These are phyloP conservation scores for Pharus latifolius DNA, from an alignment of 176 grass and related monocot species.

Conservation along the genomic window DNA sequence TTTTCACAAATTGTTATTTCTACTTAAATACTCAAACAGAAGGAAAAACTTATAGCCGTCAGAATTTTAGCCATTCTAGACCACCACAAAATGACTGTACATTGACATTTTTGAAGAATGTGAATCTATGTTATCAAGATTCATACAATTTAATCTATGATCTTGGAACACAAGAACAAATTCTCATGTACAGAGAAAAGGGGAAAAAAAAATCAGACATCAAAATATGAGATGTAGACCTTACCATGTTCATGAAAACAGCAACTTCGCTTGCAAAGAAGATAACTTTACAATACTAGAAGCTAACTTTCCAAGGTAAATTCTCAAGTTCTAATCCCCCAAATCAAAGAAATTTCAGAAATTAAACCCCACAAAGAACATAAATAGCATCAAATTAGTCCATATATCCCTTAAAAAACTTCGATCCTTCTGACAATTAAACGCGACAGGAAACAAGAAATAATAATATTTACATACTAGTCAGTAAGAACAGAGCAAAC, in stretches of 20 bases:
- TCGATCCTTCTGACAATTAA: slow-evolving; percentile 2
- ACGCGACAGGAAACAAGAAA: slow-evolving; percentile 13
- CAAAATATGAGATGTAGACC: too few relatives aligned
- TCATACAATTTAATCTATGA: background rate
- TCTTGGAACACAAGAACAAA: too few relatives aligned
- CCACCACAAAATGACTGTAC: background rate
- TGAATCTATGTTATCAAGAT: background rate
- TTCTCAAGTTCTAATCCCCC: too few relatives aligned
- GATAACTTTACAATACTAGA: background rate
- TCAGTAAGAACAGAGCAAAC: slow-evolving; percentile 18
- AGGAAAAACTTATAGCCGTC: too few relatives aligned
- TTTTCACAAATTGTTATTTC: too few relatives aligned
- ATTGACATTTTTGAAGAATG: background rate
- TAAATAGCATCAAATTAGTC: background rate
- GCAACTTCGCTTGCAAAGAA: background rate
- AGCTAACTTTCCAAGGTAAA: background rate
- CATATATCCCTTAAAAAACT: background rate
- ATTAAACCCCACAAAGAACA: background rate
- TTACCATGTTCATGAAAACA: background rate
- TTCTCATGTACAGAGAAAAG: background rate
- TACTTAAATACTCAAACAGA: too few relatives aligned
- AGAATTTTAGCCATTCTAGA: too few relatives aligned
- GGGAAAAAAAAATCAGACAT: background rate
- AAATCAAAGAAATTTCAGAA: background rate
- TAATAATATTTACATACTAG: slow-evolving; percentile 50